Conservation (phyloP, 2,329 filamentous ascomycete species). For the Thermomyces lanuginosus region DNA sequence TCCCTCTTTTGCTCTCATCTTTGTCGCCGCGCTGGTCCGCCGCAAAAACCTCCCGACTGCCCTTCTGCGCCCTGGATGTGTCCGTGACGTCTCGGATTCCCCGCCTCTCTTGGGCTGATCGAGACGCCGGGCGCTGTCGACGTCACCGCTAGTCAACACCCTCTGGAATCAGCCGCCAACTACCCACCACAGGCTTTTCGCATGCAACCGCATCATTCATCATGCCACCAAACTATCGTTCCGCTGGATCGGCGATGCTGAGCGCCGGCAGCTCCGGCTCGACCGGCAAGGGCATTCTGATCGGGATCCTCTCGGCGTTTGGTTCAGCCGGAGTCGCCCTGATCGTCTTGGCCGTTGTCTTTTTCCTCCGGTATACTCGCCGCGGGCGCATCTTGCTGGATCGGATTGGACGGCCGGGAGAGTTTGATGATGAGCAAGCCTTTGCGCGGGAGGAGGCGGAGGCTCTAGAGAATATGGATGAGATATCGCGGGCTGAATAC, state of each 20-base stretch:
- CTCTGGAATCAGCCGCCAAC: slow-evolving; percentile 1
- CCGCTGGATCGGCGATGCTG: too few relatives aligned
- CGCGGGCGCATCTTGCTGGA: slow-evolving; percentile 85
- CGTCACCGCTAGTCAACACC: slow-evolving; percentile 6
- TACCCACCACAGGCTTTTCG: too few relatives aligned
- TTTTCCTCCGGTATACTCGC: slow-evolving; percentile 83
- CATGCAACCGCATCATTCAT: too few relatives aligned
- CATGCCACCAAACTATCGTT: too few relatives aligned
- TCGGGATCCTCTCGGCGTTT: slow-evolving; percentile 86
- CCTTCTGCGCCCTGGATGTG: too few relatives aligned
- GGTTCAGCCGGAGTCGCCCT: slow-evolving; percentile 77
- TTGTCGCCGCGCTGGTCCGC: too few relatives aligned
- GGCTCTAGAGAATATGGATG: slow-evolving; percentile 89
- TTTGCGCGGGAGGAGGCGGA: slow-evolving; percentile 89
- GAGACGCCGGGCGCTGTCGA: too few relatives aligned
- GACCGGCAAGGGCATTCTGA: slow-evolving; percentile 66
- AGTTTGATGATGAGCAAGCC: slow-evolving; percentile 95
- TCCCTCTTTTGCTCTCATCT: too few relatives aligned
- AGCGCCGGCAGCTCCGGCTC: slow-evolving; percentile 30
- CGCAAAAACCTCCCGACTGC: too few relatives aligned
- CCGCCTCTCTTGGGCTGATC: too few relatives aligned
- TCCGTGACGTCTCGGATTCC: too few relatives aligned
- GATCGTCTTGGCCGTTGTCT: slow-evolving; percentile 63
- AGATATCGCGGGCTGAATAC: slow-evolving; percentile 78
- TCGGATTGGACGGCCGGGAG: slow-evolving; percentile 78